A percentile compares a stretch with the other conserved stretches of the same genome.
These are phyloP conservation scores for Vanrija sp. DNA, from an alignment of 1,284 basidiomycete species.

Conservation along the genomic window DNA sequence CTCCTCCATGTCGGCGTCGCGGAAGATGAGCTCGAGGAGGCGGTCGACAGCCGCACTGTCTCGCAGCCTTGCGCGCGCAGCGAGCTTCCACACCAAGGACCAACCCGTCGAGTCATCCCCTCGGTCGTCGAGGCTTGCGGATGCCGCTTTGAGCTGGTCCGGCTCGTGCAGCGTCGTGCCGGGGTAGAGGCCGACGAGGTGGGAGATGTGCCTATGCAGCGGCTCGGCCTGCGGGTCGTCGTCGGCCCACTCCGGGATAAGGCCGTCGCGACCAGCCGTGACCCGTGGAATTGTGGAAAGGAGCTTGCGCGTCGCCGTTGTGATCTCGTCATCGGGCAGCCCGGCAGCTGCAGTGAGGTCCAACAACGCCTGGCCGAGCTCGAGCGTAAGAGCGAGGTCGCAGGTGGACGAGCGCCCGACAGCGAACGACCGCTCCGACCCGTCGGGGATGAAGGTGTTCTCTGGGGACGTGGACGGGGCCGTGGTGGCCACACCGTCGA, in stretches of 20 bases:
- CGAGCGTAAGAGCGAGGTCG: not conserved
- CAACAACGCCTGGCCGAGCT: not conserved
- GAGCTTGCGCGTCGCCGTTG: not conserved
- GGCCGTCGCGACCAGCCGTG: not conserved
- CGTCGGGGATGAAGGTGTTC: conserved; percentile 5
- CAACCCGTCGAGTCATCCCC: conserved; percentile 7
- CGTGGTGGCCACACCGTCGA: not conserved
- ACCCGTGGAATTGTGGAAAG: not conserved
- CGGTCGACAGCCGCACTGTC: not conserved
- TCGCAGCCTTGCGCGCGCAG: conserved; percentile 2
- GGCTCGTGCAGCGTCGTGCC: not conserved
- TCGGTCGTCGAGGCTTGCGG: not conserved
- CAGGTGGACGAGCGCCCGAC: conserved; percentile 10
- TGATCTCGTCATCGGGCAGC: not conserved
- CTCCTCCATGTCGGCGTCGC: too few species aligned
- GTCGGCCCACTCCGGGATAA: conserved; percentile 9
- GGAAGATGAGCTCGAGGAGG: conserved; percentile 1
- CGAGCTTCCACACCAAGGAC: conserved; percentile 8
- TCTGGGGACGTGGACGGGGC: conserved; percentile 11
- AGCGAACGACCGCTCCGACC: conserved; percentile 1
- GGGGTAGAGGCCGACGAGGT: conserved; percentile 11
- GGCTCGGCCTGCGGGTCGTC: conserved; percentile 2
- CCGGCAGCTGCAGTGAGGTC: too few species aligned
- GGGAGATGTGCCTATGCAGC: conserved; percentile 9
- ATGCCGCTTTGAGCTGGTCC: not conserved